Evolutionary conservation across 345 rosid species (phyloP).

Genomic region (Carallia brachiata): DNA sequence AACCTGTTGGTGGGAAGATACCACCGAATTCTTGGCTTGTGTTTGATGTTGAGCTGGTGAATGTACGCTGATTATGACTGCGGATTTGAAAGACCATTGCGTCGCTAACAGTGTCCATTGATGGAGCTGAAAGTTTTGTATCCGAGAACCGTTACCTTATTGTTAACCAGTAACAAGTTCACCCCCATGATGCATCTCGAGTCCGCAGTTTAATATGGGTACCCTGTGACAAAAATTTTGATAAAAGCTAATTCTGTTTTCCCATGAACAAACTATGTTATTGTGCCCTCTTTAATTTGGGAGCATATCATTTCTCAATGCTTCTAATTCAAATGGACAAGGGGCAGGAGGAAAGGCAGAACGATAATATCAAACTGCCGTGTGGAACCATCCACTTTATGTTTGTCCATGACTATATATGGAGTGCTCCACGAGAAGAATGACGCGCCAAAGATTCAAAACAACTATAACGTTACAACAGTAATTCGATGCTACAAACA

Average conservation of each 20-base stretch:
- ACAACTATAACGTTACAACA: slow-evolving; percentile 20
- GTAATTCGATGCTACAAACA: slow-evolving; percentile 21
- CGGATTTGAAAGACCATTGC: background rate
- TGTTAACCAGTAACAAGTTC: background rate
- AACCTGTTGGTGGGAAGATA: slow-evolving; percentile 43
- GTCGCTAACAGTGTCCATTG: background rate
- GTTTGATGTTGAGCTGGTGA: slow-evolving; percentile 67
- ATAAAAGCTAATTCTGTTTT: background rate
- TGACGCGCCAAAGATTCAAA: slow-evolving; percentile 25
- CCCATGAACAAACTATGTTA: too few species aligned
- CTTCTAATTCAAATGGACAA: too few species aligned
- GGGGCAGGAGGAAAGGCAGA: too few species aligned
- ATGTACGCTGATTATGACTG: slow-evolving; percentile 34
- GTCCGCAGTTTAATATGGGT: background rate
- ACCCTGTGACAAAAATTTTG: slow-evolving; percentile 7
- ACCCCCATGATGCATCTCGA: background rate
- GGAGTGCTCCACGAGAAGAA: slow-evolving; percentile 19
- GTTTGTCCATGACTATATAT: slow-evolving; percentile 23
- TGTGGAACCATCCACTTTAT: slow-evolving; percentile 13
- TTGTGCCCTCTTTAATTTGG: too few species aligned
- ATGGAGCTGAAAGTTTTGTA: background rate
- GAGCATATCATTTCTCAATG: too few species aligned
- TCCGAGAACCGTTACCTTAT: too few species aligned
- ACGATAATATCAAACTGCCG: too few species aligned
- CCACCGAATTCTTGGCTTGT: slow-evolving; percentile 74